Evolutionary conservation across 1,284 basidiomycete genomes (phyloP), one percentile per base, ranked within the genome.

Genomic region (Melampsora allii-populina): DNA sequence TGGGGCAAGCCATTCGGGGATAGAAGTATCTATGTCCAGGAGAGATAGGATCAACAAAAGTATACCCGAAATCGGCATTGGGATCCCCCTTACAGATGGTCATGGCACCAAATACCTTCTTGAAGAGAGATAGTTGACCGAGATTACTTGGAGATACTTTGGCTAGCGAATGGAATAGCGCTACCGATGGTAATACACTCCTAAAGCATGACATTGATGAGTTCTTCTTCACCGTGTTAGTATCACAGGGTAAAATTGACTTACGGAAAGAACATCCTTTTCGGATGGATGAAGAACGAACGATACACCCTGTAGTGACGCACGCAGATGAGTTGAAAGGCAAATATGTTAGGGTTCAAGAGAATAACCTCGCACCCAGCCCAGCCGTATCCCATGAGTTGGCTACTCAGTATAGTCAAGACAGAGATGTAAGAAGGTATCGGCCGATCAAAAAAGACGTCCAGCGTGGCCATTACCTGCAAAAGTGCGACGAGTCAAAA

Each of bases 331-430:
- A 50, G 19, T 14, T 50, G 48, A 50, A 12, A n/a, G 24, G 19
- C 3, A 50, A 24, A 50, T 10, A 6, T 31, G 2, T 10, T 24
- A 29, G 4, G 4, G 12, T 27, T 2, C 12, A 45, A 17, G 59
- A 14, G 9, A 63, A 27, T 39, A 33, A 64, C 31, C 36, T 5
- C n/a, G n/a, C 50, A 71, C 68, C 69, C 69, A 29, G 69, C 69
- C 69, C 69, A 73, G 42, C 69, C 69, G 36, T 65, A 73, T 2
- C 69, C 69, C 17, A 73, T 59, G 10, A 73, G 29, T 39, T 73
- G 69, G 56, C 50, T 65, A 31, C 69, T 73, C 24, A 73, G 6
- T 33, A 73, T 27, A 31, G 46, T 58, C 48, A 58, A 19, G 42
- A 73, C 56, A 19, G 4, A 10, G 53, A 73, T 5, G 21, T 21